Evolutionary conservation across 2,329 filamentous ascomycete species (phyloP).

Genomic region (Curvularia sp.): DNA sequence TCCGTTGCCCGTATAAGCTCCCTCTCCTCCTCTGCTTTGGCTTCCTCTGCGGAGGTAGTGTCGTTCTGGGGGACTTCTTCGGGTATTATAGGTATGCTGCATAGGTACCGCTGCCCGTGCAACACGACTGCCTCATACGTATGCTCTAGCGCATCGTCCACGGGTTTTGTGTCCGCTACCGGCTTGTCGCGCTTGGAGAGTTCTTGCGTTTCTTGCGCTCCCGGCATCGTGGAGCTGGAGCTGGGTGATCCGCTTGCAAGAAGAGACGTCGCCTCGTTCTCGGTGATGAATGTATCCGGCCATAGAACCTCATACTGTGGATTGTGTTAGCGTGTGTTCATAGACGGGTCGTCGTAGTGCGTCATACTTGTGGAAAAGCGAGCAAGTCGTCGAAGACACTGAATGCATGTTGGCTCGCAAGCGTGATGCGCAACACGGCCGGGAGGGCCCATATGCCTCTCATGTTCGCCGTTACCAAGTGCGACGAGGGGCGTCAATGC

Average conservation of each 20-base stretch:
- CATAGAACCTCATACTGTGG: conserved; percentile 80
- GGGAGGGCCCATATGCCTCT: conserved; percentile 59
- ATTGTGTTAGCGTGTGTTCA: conserved; percentile 19
- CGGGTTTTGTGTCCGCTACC: conserved; percentile 19
- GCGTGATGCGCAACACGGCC: conserved; percentile 56
- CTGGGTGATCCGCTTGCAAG: conserved; percentile 52
- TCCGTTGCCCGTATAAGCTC: conserved; percentile 79
- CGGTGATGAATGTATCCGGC: conserved; percentile 73
- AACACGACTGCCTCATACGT: conserved; percentile 78
- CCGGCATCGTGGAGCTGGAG: conserved; percentile 36
- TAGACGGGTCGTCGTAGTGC: not conserved
- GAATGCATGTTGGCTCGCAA: conserved; percentile 69
- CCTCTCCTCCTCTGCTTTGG: conserved; percentile 77
- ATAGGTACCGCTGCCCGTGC: conserved; percentile 77
- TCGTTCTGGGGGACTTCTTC: conserved; percentile 62
- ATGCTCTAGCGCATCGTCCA: conserved; percentile 42
- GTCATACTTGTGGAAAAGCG: conserved; percentile 80
- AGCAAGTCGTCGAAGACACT: conserved; percentile 89
- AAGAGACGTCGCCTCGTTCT: conserved; percentile 70
- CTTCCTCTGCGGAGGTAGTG: conserved; percentile 70
- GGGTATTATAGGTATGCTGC: conserved; percentile 77
- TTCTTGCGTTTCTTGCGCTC: conserved; percentile 48
- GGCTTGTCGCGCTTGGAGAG: conserved; percentile 43
- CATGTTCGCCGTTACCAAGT: conserved; percentile 34
- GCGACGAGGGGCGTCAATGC: conserved; percentile 6